phyloP scores from a whole-genome alignment of 257 asterid species.

The Solanum etuberosum region DNA sequence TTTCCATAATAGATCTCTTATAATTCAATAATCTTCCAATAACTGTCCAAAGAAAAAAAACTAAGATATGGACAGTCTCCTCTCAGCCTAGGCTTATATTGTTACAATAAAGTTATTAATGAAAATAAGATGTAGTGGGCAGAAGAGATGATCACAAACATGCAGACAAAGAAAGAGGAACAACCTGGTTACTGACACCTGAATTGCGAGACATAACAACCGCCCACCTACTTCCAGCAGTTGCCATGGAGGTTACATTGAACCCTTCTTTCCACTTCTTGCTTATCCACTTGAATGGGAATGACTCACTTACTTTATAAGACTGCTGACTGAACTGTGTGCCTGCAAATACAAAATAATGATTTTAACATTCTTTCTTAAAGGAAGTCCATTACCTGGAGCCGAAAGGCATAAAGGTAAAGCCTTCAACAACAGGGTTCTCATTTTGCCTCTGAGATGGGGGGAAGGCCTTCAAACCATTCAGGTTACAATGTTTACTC shows the following conservation, averaged over 20 bases:
- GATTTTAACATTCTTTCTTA: not conserved
- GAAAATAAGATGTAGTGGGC: not conserved
- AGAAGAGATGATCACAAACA: not conserved
- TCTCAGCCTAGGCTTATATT: not conserved
- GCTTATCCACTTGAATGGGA: slow-evolving; percentile 43
- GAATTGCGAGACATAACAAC: slow-evolving; percentile 40
- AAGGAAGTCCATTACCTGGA: not conserved
- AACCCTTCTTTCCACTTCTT: slow-evolving; percentile 47
- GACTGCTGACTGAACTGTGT: slow-evolving; percentile 33
- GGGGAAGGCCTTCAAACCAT: not conserved
- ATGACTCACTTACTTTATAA: slow-evolving; percentile 35
- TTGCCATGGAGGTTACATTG: slow-evolving; percentile 40
- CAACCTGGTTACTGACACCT: slow-evolving; percentile 33
- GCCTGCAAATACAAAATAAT: slow-evolving; percentile 12
- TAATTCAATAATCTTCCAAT: not conserved
- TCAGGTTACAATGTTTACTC: not conserved
- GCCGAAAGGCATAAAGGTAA: not conserved
- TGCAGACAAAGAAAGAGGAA: not conserved
- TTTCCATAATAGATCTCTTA: not conserved
- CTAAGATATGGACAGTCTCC: not conserved
- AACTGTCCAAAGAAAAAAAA: not conserved
- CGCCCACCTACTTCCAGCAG: slow-evolving; percentile 43
- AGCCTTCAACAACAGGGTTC: not conserved
- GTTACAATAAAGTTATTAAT: not conserved
- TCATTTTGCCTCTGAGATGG: not conserved